Evolutionary conservation across 495 filamentous ascomycete genomes (phyloP).

Genomic region (Friedmanniomyces endolithicus): DNA sequence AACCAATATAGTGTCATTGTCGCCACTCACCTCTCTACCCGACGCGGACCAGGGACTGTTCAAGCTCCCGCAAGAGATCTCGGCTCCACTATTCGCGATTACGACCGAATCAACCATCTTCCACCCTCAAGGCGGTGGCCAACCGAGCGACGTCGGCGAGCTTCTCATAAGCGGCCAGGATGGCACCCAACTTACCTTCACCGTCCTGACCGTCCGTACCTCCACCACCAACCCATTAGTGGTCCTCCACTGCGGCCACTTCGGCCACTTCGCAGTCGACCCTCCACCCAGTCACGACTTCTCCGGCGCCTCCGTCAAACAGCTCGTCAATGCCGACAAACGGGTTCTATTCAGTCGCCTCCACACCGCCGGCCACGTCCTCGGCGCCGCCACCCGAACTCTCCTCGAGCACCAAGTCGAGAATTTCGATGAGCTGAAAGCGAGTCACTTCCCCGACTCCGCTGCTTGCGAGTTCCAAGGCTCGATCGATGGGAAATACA

Average conservation of each 20-base stretch:
- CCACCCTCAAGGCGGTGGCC: not conserved
- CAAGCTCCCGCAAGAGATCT: not conserved
- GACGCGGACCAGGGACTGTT: not conserved
- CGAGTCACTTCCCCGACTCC: constrained; percentile 49
- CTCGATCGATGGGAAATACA: constrained; percentile 46
- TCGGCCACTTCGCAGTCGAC: constrained; percentile 37
- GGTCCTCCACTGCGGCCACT: constrained; percentile 49
- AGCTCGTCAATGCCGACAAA: constrained; percentile 42
- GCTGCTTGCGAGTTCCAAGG: constrained; percentile 49
- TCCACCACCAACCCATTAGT: constrained; percentile 31
- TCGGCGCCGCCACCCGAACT: constrained; percentile 45
- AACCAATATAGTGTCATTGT: not conserved
- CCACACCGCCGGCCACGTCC: constrained; percentile 54
- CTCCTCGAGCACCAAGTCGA: constrained; percentile 37
- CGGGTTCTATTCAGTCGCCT: constrained; percentile 45
- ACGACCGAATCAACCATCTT: not conserved
- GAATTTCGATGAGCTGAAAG: constrained; percentile 47
- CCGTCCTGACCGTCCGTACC: constrained; percentile 40
- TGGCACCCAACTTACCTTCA: constrained; percentile 25
- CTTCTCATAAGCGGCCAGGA: not conserved
- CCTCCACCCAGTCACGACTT: constrained; percentile 20
- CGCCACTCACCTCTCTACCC: not conserved
- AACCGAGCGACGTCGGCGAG: not conserved
- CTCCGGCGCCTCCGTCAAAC: constrained; percentile 33
- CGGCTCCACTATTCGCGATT: not conserved